Base-by-base conservation (phyloP, 306 rosid species). In the Fagus crenata region DNA sequence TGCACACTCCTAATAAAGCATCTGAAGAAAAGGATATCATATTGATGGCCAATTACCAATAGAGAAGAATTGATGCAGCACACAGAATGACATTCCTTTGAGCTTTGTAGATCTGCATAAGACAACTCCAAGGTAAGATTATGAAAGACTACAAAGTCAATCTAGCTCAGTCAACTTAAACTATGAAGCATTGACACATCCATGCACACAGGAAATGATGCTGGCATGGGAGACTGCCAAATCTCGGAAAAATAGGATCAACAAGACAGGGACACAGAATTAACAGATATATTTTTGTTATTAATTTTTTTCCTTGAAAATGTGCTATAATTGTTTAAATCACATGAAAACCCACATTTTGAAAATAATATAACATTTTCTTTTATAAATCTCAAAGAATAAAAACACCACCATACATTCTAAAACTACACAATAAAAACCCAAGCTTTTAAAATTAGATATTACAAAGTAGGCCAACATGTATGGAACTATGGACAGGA, bases 21-120 rank as follows among this genome's bases (percentile, higher is more conserved):
- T 76, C 17, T 53, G 71, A 53, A 36, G 49, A 18, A 72, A 22
- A 71, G 36, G 59, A 59, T 69, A 71, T 64, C 78, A 56, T 40
- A 83, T 43, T 2, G 54, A 67, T 51, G 22, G 32, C 11, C 28
- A 33, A 77, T 78, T 88, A 96, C 99, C 99, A 96, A 83, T 92
- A 96, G 76, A 96, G 97, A 82, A 96, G 80, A 71, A 90, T 86
- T 18, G 97, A 92, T 56, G 84, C 54, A 80, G 82, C 72, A 76
- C 99, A 96, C 42, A 96, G 89, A 77, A 96, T 84, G 61, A 89
- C 93, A 53, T 96, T 96, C 89, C 93, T 87, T 81, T 96, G 98
- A 87, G 99, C 90, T 82, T 96, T 96, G 89, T 92, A 92, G 78
- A 83, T 89, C 99, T 96, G 89, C 56, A 74, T 14, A 73, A 56